A percentile compares a stretch with the other conserved stretches of the same genome.
Evolutionary conservation across 2,329 filamentous ascomycete species (phyloP).

Genomic region (Venturia pyrina): DNA sequence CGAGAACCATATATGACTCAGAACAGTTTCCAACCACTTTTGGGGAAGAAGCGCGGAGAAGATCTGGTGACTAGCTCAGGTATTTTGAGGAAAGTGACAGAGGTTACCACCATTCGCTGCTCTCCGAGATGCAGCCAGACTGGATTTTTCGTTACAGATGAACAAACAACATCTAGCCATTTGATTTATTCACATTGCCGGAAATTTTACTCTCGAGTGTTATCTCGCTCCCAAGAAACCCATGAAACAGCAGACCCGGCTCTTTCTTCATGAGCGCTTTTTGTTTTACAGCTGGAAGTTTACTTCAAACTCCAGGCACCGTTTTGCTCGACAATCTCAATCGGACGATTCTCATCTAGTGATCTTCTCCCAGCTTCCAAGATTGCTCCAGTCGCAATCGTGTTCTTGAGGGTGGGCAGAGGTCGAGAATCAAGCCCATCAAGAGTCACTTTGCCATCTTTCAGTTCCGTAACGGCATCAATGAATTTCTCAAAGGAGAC

Average conservation of each 20-base stretch:
- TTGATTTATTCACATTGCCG: too few species aligned
- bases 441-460: constrained; percentile 60
- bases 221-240: not conserved
- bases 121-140: too few species aligned
- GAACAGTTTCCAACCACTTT: too few species aligned
- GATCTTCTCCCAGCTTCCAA: constrained; percentile 76
- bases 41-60: too few species aligned
- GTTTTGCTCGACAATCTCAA: constrained; percentile 60
- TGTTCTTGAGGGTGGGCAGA: constrained; percentile 78
- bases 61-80: too few species aligned
- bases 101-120: too few species aligned
- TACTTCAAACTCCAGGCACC: constrained; percentile 59
- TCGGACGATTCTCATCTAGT: constrained; percentile 69
- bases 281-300: not conserved
- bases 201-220: not conserved
- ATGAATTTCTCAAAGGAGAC: constrained; percentile 94
- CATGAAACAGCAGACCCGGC: not conserved
- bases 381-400: constrained; percentile 83
- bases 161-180: too few species aligned
- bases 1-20: too few species aligned
- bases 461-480: constrained; percentile 71
- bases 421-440: constrained; percentile 71
- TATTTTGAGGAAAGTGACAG: too few species aligned
- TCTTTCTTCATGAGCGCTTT: not conserved
- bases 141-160: too few species aligned